These are phyloP conservation scores for Zymoseptoria ardabiliae DNA, from an alignment of 2,329 filamentous ascomycete species.

Conservation along the genomic window DNA sequence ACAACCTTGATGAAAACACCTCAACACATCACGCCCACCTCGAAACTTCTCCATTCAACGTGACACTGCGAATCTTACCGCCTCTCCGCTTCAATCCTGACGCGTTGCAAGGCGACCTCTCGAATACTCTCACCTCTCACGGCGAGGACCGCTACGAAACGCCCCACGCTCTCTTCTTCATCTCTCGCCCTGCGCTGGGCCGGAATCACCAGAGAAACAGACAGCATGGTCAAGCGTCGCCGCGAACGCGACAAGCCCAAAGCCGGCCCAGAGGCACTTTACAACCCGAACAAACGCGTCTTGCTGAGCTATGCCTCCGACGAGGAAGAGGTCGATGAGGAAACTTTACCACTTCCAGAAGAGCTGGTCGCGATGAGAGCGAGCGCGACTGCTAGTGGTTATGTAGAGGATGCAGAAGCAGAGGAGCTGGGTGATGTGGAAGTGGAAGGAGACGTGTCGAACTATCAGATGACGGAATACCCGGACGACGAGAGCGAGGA, in stretches of 20 bases:
- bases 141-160: too few relatives aligned
- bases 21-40: too few relatives aligned
- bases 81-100: too few relatives aligned
- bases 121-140: too few relatives aligned
- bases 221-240: constrained; percentile 21
- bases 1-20: too few relatives aligned
- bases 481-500: constrained; percentile 2
- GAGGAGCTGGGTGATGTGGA: neutral
- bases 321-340: constrained; percentile 18
- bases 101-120: too few relatives aligned
- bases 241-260: constrained; percentile 29
- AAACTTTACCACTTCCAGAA: neutral
- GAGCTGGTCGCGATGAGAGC: neutral
- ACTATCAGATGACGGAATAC: constrained; percentile 14
- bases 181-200: too few relatives aligned
- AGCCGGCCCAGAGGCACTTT: constrained; percentile 19
- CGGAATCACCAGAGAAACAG: neutral
- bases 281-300: constrained; percentile 29
- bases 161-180: too few relatives aligned
- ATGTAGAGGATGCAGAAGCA: neutral
- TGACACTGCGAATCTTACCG: too few relatives aligned
- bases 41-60: too few relatives aligned
- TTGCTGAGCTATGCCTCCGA: constrained; percentile 28
- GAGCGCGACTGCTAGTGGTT: neutral
- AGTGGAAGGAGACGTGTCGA: constrained; percentile 3